Base-by-base conservation (phyloP, 805 yeast genomes). In the Spathaspora gorwiae region DNA sequence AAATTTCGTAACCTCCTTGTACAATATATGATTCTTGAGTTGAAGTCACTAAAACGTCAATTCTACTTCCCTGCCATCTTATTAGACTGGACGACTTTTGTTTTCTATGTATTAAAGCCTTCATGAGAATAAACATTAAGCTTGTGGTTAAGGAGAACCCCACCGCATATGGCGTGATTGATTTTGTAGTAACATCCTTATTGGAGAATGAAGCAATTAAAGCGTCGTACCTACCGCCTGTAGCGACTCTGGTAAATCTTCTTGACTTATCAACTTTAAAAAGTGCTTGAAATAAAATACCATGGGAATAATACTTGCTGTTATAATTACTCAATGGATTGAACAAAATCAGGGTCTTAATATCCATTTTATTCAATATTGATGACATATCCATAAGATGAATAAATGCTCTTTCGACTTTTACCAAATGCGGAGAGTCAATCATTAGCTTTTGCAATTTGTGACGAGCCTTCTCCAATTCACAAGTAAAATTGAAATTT, bases 171-270 rank as follows among this genome's bases (percentile, higher is more conserved):
- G 66, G 65, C 5, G 66, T 64, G 11, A 49, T 51, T 7, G 52
- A 43, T 29, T 56, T 56, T 5, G 41, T 35, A 9, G 35, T 49
- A 14, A 62, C 44, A 26, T 59, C 68, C 31, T 57, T 63, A 41
- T 87, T 81, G 0, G 92, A 78, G 48, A 89, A 74, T 13, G 82
- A 73, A 2, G 79, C 70, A 11, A 90, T 78, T 51, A 94, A 71
- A 15, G 73, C 70, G 56, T 92, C 98, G 59, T 90, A 94, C 45
- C 99, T 72, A 2, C 99, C 99, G 38, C 99, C 99, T 0, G 94
- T 92, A 12, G 94, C 94, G 35, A 94, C 69, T 35, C 74, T 51
- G 0, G 68, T 50, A 30, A 84, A 72, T 6, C 70, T 68, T 55
- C 60, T 60, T 50, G 57, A 73, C 49, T 55, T 75, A 54, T 73